These are phyloP conservation scores for Phaffia australis DNA, from an alignment of 768 basidiomycete species.

Conservation along the genomic window DNA sequence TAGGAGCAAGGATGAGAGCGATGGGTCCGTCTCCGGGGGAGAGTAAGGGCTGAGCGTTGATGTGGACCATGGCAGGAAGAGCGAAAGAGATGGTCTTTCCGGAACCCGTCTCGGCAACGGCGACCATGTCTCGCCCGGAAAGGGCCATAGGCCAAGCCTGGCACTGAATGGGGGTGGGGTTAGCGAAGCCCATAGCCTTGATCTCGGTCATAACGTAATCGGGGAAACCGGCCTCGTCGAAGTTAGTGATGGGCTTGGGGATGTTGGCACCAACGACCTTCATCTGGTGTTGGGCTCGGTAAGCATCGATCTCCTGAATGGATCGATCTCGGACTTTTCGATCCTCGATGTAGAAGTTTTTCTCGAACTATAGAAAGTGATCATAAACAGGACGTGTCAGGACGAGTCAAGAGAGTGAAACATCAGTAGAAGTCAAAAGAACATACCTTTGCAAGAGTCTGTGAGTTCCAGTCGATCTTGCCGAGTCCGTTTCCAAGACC, in stretches of 20 bases:
- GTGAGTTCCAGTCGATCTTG: slow-evolving; percentile 68
- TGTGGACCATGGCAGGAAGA: slow-evolving; percentile 97
- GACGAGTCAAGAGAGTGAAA: not conserved
- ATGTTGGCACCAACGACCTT: slow-evolving; percentile 80
- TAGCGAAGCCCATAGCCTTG: slow-evolving; percentile 79
- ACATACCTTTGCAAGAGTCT: slow-evolving; percentile 50
- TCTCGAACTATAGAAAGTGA: slow-evolving; percentile 54
- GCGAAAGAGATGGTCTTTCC: slow-evolving; percentile 99
- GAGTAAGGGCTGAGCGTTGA: slow-evolving; percentile 95
- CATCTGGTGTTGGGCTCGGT: slow-evolving; percentile 72
- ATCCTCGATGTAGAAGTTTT: slow-evolving; percentile 79
- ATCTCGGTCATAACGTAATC: slow-evolving; percentile 92
- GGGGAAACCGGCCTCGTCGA: slow-evolving; percentile 92
- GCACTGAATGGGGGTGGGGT: slow-evolving; percentile 92
- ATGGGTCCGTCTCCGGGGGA: slow-evolving; percentile 94
- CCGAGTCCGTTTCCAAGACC: slow-evolving; percentile 71
- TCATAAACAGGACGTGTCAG: not conserved
- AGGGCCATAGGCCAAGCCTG: slow-evolving; percentile 99
- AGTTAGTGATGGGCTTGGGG: slow-evolving; percentile 77
- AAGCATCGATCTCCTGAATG: slow-evolving; percentile 81
- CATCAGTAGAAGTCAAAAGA: not conserved
- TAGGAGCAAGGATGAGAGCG: slow-evolving; percentile 89
- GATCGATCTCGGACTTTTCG: slow-evolving; percentile 63
- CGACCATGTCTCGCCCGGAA: slow-evolving; percentile 83
- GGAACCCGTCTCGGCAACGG: slow-evolving; percentile 95